phyloP scores from a whole-genome alignment of 139 green algal species.

The Auxenochlorella pyrenoidosa region DNA sequence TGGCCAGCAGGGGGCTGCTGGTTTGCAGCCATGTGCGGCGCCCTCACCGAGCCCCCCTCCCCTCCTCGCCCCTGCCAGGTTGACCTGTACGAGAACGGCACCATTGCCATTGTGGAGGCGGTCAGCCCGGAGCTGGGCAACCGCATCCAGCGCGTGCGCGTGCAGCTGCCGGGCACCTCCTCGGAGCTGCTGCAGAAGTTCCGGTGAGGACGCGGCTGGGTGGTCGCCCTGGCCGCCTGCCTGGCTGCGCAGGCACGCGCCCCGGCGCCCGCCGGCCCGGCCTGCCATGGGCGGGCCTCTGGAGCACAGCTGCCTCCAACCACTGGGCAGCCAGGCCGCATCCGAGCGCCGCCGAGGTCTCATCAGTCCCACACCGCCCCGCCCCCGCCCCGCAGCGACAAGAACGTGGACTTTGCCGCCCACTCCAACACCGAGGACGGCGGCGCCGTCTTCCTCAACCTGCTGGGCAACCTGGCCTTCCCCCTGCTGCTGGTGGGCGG shows the following conservation, averaged over 20 bases:
- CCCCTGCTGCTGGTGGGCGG: constrained; percentile 98
- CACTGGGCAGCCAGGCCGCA: too few relatives aligned
- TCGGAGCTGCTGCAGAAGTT: constrained; percentile 97
- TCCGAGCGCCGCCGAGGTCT: too few relatives aligned
- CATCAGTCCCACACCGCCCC: too few relatives aligned
- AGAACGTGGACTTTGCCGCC: constrained; percentile 99
- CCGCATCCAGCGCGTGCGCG: constrained; percentile 97
- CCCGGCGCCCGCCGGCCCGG: too few relatives aligned
- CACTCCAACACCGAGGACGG: constrained; percentile 96
- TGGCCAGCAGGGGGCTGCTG: too few relatives aligned
- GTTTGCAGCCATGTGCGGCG: too few relatives aligned
- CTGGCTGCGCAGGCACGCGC: too few relatives aligned
- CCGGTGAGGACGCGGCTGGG: constrained; percentile 46
- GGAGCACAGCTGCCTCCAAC: too few relatives aligned
- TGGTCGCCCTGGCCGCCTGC: too few relatives aligned
- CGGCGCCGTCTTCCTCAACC: constrained; percentile 92
- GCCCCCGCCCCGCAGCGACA: too few relatives aligned
- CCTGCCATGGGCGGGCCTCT: too few relatives aligned
- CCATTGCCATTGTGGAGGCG: constrained; percentile 99
- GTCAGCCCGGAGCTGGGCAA: constrained; percentile 99
- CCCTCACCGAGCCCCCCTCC: too few relatives aligned
- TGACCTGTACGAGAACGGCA: constrained; percentile 99
- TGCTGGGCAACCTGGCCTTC: constrained; percentile 99
- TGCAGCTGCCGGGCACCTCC: constrained; percentile 96
- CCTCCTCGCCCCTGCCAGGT: constrained; percentile 66